phyloP scores from a whole-genome alignment of 2,329 filamentous ascomycete species.

The Lasiodiplodia citricola region DNA sequence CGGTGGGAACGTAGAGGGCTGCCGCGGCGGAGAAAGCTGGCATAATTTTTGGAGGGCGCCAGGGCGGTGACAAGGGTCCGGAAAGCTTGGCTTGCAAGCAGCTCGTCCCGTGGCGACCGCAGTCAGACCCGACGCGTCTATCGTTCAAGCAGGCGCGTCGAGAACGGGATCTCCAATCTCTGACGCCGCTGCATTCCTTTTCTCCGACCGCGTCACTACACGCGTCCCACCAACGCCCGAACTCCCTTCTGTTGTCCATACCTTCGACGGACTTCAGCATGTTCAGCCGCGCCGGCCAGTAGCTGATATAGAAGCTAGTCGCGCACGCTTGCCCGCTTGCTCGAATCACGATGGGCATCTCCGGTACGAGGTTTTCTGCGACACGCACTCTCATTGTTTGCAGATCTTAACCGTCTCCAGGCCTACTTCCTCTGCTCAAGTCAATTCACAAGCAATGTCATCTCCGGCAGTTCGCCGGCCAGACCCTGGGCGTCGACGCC shows the following conservation, averaged over 20 bases:
- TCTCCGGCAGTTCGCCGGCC: constrained; percentile 83
- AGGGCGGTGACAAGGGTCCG: constrained; percentile 7
- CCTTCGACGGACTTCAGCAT: not conserved
- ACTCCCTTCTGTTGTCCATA: not conserved
- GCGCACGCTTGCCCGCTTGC: not conserved
- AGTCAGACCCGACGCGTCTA: constrained; percentile 18
- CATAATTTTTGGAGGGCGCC: constrained; percentile 19
- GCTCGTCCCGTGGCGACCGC: not conserved
- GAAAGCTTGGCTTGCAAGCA: not conserved
- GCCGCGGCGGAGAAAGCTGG: not conserved
- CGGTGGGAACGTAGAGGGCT: not conserved
- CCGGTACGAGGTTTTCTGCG: constrained; percentile 36
- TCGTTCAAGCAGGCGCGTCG: constrained; percentile 17
- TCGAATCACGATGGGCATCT: constrained; percentile 45
- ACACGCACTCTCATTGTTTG: not conserved
- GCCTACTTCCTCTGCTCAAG: constrained; percentile 88
- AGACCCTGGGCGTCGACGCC: constrained; percentile 92
- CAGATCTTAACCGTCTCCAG: constrained; percentile 52
- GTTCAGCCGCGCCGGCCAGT: not conserved
- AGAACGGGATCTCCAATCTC: constrained; percentile 8
- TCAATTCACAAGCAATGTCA: constrained; percentile 91
- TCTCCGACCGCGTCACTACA: not conserved
- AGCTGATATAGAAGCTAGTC: constrained; percentile 11
- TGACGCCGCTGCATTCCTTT: constrained; percentile 11
- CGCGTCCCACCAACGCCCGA: constrained; percentile 2